Conservation (phyloP, 140 eudicot species). For the Anethum foeniculum region DNA sequence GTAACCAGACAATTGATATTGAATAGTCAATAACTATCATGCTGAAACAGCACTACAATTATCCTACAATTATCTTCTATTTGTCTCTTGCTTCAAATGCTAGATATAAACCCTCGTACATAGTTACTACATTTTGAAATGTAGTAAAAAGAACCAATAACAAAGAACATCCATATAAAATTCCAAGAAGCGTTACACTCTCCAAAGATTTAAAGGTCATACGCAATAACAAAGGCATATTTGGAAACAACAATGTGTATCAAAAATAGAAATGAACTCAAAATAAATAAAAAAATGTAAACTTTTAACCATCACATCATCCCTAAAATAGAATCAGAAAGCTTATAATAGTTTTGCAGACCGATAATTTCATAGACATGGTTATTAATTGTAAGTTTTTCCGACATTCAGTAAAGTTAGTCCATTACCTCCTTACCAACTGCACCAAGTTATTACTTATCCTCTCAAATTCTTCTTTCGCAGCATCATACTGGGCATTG, state of each 20-base stretch:
- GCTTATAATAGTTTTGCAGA: neutral
- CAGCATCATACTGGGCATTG: neutral
- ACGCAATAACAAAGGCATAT: neutral
- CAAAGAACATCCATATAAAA: neutral
- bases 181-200: neutral
- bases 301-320: neutral
- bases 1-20: neutral
- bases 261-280: neutral
- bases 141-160: too few species aligned
- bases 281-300: neutral
- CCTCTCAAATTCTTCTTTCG: neutral
- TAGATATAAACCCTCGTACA: neutral
- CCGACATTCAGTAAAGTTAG: neutral
- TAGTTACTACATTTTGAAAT: neutral
- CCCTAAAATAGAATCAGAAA: neutral
- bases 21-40: neutral
- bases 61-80: neutral
- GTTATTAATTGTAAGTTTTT: neutral
- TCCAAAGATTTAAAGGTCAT: neutral
- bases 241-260: neutral
- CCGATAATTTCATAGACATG: neutral
- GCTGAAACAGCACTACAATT: neutral
- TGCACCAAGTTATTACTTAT: neutral
- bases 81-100: neutral
- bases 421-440: neutral